Conservation (phyloP, 2,329 filamentous ascomycete genomes). For the Botryotinia narcissicola region DNA sequence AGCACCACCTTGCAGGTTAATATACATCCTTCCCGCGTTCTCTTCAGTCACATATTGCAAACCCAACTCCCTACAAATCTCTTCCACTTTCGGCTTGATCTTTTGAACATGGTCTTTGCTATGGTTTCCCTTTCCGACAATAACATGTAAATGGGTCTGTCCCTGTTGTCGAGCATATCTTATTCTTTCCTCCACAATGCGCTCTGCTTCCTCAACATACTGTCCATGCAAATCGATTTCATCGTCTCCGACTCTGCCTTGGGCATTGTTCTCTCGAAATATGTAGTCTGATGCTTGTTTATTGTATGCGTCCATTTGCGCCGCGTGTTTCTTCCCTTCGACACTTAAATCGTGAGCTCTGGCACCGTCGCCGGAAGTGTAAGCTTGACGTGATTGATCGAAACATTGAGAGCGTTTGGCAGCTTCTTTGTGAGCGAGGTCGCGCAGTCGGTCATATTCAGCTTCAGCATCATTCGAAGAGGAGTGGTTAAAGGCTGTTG, state of each 20-base stretch:
- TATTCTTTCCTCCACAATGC: slow-evolving; percentile 84
- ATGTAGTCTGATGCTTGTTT: slow-evolving; percentile 89
- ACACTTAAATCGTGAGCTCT: slow-evolving; percentile 76
- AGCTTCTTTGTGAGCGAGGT: slow-evolving; percentile 77
- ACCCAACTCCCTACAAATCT: slow-evolving; percentile 80
- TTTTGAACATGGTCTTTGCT: slow-evolving; percentile 79
- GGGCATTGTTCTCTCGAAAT: slow-evolving; percentile 90
- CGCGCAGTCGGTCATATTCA: slow-evolving; percentile 89
- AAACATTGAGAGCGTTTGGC: slow-evolving; percentile 76
- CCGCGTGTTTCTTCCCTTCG: slow-evolving; percentile 80
- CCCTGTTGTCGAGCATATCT: slow-evolving; percentile 86
- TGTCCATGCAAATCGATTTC: slow-evolving; percentile 90
- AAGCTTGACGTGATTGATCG: slow-evolving; percentile 72
- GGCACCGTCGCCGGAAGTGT: slow-evolving; percentile 77
- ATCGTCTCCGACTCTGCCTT: slow-evolving; percentile 70
- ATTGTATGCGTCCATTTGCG: slow-evolving; percentile 85
- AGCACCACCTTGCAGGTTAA: slow-evolving; percentile 76
- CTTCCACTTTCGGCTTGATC: slow-evolving; percentile 92
- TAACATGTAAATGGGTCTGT: slow-evolving; percentile 93
- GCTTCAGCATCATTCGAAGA: slow-evolving; percentile 67
- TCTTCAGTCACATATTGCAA: slow-evolving; percentile 88
- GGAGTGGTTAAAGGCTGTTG: slow-evolving; percentile 71
- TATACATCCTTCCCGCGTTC: slow-evolving; percentile 77
- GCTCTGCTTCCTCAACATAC: slow-evolving; percentile 91
- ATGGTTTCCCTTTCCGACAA: slow-evolving; percentile 94